These are phyloP conservation scores for Aspergillus puulaauensis DNA, from an alignment of 2,329 filamentous ascomycete genomes.

Conservation along the genomic window DNA sequence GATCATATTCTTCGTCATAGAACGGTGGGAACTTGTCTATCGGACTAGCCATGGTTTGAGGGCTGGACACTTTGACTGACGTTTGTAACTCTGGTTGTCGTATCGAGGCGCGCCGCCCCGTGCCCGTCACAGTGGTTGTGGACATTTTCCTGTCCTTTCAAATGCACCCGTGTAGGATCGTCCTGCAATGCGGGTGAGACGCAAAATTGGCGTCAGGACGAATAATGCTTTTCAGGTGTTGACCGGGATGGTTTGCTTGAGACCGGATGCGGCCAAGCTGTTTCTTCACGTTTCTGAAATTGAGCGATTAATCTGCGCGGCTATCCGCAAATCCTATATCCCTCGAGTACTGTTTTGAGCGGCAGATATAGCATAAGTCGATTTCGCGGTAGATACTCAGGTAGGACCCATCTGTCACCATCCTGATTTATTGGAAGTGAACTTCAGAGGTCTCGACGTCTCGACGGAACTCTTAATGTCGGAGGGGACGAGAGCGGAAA, in stretches of 20 bases:
- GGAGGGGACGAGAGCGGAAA: not conserved
- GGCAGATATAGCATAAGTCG: not conserved
- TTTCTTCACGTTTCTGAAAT: not conserved
- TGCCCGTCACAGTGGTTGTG: slow-evolving; percentile 40
- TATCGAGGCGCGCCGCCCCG: slow-evolving; percentile 40
- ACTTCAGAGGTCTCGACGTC: not conserved
- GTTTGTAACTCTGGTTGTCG: slow-evolving; percentile 35
- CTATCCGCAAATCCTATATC: not conserved
- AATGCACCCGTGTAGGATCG: not conserved
- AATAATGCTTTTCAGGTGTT: not conserved
- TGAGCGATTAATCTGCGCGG: not conserved
- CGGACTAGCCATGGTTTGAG: slow-evolving; percentile 35
- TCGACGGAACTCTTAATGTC: not conserved
- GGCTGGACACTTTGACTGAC: slow-evolving; percentile 26
- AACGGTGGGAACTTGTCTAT: slow-evolving; percentile 46
- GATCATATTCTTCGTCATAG: slow-evolving; percentile 37
- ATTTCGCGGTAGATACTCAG: not conserved
- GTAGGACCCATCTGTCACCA: slow-evolving; percentile 8
- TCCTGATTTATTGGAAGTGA: not conserved
- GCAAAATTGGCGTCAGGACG: not conserved
- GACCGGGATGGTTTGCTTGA: not conserved
- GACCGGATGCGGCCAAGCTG: not conserved
- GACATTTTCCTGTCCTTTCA: slow-evolving; percentile 31
- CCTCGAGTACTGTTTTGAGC: not conserved
- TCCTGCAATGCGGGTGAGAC: not conserved